Percentiles rank a stretch among this genome's conserved stretches.
These are phyloP conservation scores for Suhomyces sp. DNA, from an alignment of 805 yeast species.

Conservation along the genomic window DNA sequence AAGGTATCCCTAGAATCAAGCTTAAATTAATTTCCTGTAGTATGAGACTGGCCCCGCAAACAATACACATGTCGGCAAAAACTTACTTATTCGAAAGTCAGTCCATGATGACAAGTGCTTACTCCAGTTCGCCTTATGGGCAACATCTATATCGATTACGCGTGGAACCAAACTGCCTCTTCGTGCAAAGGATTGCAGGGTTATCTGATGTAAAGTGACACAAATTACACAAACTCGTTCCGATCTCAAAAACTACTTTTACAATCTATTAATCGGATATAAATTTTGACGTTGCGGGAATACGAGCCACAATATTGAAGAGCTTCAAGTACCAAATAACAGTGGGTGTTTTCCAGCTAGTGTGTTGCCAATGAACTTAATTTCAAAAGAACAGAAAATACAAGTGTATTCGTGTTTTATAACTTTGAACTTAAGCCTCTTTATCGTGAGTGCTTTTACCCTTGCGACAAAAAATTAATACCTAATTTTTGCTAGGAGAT, in stretches of 20 bases:
- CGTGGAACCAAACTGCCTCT: neutral
- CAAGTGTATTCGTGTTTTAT: neutral
- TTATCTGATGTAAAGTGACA: neutral
- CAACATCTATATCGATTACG: neutral
- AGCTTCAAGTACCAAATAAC: neutral
- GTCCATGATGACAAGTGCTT: neutral
- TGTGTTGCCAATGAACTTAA: neutral
- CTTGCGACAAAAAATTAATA: neutral
- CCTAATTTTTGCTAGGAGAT: neutral
- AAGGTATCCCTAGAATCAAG: too few relatives aligned
- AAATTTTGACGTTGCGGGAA: neutral
- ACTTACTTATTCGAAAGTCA: neutral
- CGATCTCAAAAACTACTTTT: neutral
- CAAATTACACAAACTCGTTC: neutral
- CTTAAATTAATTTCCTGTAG: too few relatives aligned
- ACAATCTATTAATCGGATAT: neutral
- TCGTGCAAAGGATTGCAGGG: neutral
- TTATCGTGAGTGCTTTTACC: neutral
- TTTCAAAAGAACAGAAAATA: too few relatives aligned
- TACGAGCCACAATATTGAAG: neutral
- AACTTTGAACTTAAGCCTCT: neutral
- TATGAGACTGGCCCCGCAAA: neutral
- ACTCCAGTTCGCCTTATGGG: neutral
- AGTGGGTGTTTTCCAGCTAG: neutral
- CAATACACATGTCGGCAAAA: neutral